Percentiles rank a stretch among this genome's conserved stretches.
Conservation (phyloP, 306 rosid genomes). For the Cicer chorassanicum region DNA sequence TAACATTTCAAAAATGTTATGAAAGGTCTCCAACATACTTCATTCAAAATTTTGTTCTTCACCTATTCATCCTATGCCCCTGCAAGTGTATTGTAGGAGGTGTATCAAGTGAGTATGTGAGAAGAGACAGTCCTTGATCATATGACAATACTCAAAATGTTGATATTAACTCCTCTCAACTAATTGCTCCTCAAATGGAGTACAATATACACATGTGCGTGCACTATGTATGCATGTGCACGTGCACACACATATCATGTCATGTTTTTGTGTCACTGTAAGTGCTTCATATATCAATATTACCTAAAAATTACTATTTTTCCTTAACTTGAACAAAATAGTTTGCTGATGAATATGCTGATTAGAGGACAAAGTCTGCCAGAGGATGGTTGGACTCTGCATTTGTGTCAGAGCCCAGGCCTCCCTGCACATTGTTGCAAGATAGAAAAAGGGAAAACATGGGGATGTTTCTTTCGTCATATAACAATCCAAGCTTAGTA, state of each 20-base stretch:
- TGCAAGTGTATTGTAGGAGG: not conserved
- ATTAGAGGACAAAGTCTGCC: not conserved
- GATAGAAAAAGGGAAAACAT: slow-evolving; percentile 14
- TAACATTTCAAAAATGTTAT: not conserved
- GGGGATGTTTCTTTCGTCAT: slow-evolving; percentile 10
- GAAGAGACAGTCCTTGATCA: not conserved
- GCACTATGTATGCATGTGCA: not conserved
- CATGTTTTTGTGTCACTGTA: not conserved
- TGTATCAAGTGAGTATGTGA: slow-evolving; percentile 10
- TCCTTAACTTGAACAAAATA: slow-evolving; percentile 12
- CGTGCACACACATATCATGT: not conserved
- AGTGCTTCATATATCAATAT: not conserved
- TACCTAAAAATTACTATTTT: not conserved
- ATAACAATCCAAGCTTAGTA: slow-evolving; percentile 27
- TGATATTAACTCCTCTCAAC: not conserved
- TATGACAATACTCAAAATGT: not conserved
- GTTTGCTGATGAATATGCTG: slow-evolving; percentile 13
- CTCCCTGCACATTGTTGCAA: slow-evolving; percentile 14
- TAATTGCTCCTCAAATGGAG: not conserved
- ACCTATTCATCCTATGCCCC: not conserved
- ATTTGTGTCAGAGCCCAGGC: slow-evolving; percentile 13
- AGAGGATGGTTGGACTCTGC: slow-evolving; percentile 11
- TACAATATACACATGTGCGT: not conserved
- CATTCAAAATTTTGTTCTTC: not conserved
- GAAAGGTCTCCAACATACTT: not conserved